Evolutionary conservation across 345 rosid genomes (phyloP), one percentile per base, ranked within the genome.

Genomic region (Aquilaria sinensis): DNA sequence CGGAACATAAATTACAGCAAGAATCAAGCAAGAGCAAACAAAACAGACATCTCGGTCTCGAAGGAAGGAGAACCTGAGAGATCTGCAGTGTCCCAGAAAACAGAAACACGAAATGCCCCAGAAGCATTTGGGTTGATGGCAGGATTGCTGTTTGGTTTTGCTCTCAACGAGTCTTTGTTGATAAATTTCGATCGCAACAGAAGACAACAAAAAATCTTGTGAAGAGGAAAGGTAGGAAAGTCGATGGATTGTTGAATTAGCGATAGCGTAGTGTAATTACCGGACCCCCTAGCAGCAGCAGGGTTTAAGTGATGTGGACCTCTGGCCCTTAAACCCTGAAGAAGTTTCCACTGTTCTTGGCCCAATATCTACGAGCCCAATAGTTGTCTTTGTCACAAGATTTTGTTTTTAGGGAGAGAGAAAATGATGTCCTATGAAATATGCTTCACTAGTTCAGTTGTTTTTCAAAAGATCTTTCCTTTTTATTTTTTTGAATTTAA

Each of bases 21-120:
- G 16, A n/a, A 46, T 48, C n/a, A 55, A 16, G 56, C 2, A 23
- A 46, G 31, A 64, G 56, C 30, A 57, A 46, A 49, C 48, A 9
- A 53, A 52, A 12, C 45, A 37, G 23, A n/a, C 30, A 61, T 13
- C 46, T 55, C 33, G 51, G 46, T 29, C 2, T 51, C 9, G 2
- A 9, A 7, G 65, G 29, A 9, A 29, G 59, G 56, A 57, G 4
- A 41, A 52, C 55, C 73, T 70, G 69, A 57, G 69, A 56, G 57
- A 45, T 57, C 52, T 56, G 67, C 51, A 60, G 65, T 69, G 65
- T 68, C 49, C 14, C 52, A 58, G 56, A 64, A 37, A 56, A 16
- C 52, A 30, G 31, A 58, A 67, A 43, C 58, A 51, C 32, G 23
- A 45, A 52, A 48, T 30, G 45, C 57, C 53, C 64, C 14, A n/a